These are phyloP conservation scores for Gloeophyllum trabeum DNA, from an alignment of 768 basidiomycete species.

Conservation along the genomic window DNA sequence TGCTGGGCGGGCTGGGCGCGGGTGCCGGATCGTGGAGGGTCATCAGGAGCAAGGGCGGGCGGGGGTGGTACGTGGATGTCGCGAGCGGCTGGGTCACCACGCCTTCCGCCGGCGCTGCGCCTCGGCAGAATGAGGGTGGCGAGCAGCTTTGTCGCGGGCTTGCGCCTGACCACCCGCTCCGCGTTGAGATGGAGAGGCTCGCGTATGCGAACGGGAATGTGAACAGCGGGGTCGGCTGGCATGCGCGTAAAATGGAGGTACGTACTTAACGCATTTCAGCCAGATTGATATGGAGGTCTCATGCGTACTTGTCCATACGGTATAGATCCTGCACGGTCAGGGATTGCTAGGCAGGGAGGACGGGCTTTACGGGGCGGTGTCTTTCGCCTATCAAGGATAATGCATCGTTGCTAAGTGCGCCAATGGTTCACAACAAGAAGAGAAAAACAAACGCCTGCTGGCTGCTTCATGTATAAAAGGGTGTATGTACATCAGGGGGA, in stretches of 20 bases:
- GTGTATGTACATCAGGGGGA: too few relatives aligned
- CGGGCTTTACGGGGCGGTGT: constrained; percentile 88
- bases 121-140: constrained; percentile 22
- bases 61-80: constrained; percentile 92
- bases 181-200: constrained; percentile 60
- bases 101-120: constrained; percentile 1
- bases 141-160: constrained; percentile 39
- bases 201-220: constrained; percentile 81
- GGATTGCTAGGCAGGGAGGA: constrained; percentile 91
- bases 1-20: constrained; percentile 62
- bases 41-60: constrained; percentile 83
- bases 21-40: constrained; percentile 84
- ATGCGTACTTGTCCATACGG: background rate
- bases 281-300: too few relatives aligned
- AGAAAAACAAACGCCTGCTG: too few relatives aligned
- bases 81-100: constrained; percentile 72
- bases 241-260: constrained; percentile 95
- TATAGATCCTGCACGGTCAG: constrained; percentile 59
- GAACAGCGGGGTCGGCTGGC: constrained; percentile 90
- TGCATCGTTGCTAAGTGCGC: too few relatives aligned
- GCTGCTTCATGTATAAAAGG: too few relatives aligned
- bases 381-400: constrained; percentile 89
- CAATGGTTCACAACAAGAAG: too few relatives aligned
- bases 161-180: constrained; percentile 47
- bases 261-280: too few relatives aligned